Evolutionary conservation across 2,329 filamentous ascomycete species (phyloP).

Genomic region (Neopestalotiopsis rosae): DNA sequence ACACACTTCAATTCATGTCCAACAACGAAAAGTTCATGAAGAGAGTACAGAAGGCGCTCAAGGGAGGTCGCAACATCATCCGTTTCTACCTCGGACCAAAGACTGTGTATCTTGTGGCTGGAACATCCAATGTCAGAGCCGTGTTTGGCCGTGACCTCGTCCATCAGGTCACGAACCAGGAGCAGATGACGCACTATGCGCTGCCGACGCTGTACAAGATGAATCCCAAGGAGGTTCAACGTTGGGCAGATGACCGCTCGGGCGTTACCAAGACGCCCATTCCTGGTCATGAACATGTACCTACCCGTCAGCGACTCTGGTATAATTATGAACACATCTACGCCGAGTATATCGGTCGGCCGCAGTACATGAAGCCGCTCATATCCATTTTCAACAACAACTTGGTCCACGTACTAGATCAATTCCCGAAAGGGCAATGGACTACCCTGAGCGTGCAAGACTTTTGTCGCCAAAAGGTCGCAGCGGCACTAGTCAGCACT

Average conservation of each 20-base stretch:
- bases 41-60: constrained; percentile 16
- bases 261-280: constrained; percentile 24
- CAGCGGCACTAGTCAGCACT: constrained; percentile 25
- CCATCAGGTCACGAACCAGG: constrained; percentile 15
- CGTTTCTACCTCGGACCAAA: constrained; percentile 20
- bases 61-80: background rate
- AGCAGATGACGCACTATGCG: constrained; percentile 18
- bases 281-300: constrained; percentile 23
- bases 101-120: constrained; percentile 22
- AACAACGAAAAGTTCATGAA: constrained; percentile 20
- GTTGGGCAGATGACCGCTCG: constrained; percentile 23
- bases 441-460: constrained; percentile 24
- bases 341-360: background rate
- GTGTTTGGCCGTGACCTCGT: constrained; percentile 18
- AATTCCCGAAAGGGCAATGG: constrained; percentile 25
- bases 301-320: constrained; percentile 30
- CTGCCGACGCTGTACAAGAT: constrained; percentile 24
- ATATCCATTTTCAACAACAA: constrained; percentile 1
- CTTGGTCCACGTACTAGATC: background rate
- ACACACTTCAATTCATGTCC: constrained; percentile 20
- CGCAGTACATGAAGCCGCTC: background rate
- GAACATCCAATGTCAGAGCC: constrained; percentile 24
- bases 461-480: constrained; percentile 29
- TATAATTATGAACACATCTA: background rate
- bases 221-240: constrained; percentile 21